Evolutionary conservation across 2,329 filamentous ascomycete species (phyloP), one percentile per base, ranked within the genome.

Genomic region (Penicillium crustosum): DNA sequence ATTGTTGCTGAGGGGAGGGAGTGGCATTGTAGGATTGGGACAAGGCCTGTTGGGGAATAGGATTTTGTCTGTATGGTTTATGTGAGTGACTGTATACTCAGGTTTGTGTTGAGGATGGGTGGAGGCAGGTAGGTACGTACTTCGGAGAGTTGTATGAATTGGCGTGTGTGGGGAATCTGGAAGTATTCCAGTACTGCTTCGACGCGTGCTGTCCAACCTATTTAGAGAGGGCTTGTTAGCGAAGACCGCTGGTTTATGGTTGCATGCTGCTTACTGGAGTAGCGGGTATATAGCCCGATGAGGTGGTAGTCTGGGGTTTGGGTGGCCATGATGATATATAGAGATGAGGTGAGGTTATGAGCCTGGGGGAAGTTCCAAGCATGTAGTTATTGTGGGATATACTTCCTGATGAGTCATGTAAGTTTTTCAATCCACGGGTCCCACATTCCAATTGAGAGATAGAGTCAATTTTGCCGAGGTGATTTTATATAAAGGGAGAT

Each of bases 201-300:
- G 6, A 74, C 69, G 21, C 72, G 70, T 2, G 65, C 61, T 19
- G 72, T 73, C 72, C 72, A 75, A 54, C 72, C 72, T 75, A 21
- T n/a, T 55, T 50, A 13, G 21, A 43, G 19, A 19, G 25, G 25
- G 25, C n/a, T 45, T 47, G 23, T 31, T 23, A 27, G 29, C 10
- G 6, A 38, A 9, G 15, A 25, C 7, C 21, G 38, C 9, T 29
- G 23, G 7, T 13, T 10, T 41, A 45, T 19, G 23, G 10, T 29
- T 33, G 6, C 13, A 45, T 39, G 19, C 0, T 23, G 42, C 66
- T 47, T 64, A 73, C 72, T 73, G 27, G 72, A 74, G 50, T 73
- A 74, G 25, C 72, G 69, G 27, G 70, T 74, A 57, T 64, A 56
- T 27, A 61, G 55, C 33, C 71, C 71, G 44, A 73, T 61, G 23